Evolutionary conservation across 306 rosid species (phyloP).

Genomic region (Cicer judaicum): DNA sequence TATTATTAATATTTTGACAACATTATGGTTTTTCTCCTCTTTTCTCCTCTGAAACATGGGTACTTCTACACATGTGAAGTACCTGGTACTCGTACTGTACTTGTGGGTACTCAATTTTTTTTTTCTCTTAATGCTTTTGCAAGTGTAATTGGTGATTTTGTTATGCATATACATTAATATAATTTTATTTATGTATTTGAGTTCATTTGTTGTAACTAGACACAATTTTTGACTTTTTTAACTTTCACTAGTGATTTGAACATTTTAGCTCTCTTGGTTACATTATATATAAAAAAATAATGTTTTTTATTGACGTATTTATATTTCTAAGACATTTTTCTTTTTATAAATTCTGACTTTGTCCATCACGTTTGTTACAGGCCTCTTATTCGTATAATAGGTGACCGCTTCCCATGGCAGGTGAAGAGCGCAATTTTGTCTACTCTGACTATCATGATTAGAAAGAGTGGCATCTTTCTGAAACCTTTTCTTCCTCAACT

Average conservation of each 20-base stretch:
- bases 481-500: slow-evolving; percentile 99
- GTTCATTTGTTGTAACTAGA: too few species aligned
- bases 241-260: too few species aligned
- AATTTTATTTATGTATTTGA: too few species aligned
- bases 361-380: slow-evolving; percentile 51
- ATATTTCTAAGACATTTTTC: not conserved
- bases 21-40: not conserved
- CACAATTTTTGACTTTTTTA: too few species aligned
- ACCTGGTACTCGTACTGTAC: too few species aligned
- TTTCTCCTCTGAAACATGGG: not conserved
- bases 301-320: not conserved
- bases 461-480: slow-evolving; percentile 83
- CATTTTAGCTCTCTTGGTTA: too few species aligned
- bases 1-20: not conserved
- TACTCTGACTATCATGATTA: slow-evolving; percentile 79
- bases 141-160: too few species aligned
- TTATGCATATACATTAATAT: too few species aligned
- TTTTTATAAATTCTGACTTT: slow-evolving; percentile 49
- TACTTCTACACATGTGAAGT: too few species aligned
- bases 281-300: too few species aligned
- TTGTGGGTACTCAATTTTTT: too few species aligned
- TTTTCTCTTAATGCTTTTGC: too few species aligned
- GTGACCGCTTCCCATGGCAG: slow-evolving; percentile 99
- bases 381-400: slow-evolving; percentile 96
- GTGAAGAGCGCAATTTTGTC: slow-evolving; percentile 98